Conservation (phyloP, 441 rosid species). For the Jatropha multifida region DNA sequence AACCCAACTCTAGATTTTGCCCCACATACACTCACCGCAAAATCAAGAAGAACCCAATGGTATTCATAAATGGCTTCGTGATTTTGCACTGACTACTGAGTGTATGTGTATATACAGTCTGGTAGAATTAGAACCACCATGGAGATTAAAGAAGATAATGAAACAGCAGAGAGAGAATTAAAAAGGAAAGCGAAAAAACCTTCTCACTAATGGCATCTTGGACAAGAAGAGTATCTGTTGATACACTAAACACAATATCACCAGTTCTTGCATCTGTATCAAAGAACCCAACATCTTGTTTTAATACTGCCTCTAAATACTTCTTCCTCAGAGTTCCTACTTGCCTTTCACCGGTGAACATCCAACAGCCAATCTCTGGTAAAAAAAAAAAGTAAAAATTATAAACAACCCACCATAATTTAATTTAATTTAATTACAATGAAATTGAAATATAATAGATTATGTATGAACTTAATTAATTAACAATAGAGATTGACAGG, state of each 20-base stretch:
- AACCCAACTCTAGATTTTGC: conserved; percentile 28
- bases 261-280: conserved; percentile 99
- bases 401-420: background rate
- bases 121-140: background rate
- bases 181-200: conserved; percentile 36
- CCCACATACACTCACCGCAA: conserved; percentile 25
- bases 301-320: conserved; percentile 88
- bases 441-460: background rate
- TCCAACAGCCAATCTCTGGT: conserved; percentile 94
- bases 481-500: background rate
- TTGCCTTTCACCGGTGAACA: conserved; percentile 96
- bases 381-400: background rate
- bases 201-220: conserved; percentile 99
- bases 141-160: background rate
- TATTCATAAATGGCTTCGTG: too few species aligned
- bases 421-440: background rate
- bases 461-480: background rate
- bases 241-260: conserved; percentile 92
- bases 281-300: conserved; percentile 96
- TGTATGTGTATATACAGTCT: too few species aligned
- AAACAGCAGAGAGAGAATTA: background rate
- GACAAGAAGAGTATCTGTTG: conserved; percentile 96
- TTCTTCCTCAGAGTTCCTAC: conserved; percentile 85
- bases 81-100: too few species aligned
- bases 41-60: background rate